Evolutionary conservation across 345 rosid genomes (phyloP).

Genomic region (Atalantia buxifolia): DNA sequence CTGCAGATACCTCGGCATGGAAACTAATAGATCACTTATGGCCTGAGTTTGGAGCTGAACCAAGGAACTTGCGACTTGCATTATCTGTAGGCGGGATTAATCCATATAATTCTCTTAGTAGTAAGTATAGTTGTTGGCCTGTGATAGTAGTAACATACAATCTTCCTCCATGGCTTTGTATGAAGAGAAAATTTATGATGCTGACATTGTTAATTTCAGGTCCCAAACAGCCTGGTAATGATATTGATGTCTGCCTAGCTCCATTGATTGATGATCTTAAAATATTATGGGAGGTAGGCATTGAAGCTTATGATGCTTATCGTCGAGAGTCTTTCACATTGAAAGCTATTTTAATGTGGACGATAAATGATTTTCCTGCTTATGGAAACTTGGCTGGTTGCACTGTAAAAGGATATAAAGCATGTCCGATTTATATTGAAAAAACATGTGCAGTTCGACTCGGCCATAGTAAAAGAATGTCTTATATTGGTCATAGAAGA

Average conservation of each 20-base stretch:
- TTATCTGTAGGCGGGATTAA: neutral
- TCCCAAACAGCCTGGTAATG: neutral
- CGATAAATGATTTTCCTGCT: neutral
- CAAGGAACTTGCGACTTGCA: neutral
- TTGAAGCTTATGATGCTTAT: neutral
- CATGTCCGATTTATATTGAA: neutral
- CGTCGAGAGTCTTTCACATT: neutral
- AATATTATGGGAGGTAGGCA: neutral
- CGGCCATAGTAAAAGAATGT: too few species aligned
- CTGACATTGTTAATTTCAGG: neutral
- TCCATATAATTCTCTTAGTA: neutral
- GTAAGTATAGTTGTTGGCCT: neutral
- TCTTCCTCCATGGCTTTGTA: neutral
- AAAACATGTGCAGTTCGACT: too few species aligned
- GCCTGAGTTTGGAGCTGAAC: neutral
- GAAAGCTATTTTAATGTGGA: neutral
- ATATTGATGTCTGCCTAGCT: neutral
- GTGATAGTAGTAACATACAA: neutral
- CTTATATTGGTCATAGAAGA: neutral
- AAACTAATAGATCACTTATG: neutral
- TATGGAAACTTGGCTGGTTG: neutral
- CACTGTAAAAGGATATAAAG: neutral
- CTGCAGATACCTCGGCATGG: neutral
- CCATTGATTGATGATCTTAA: neutral
- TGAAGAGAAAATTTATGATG: neutral